These are phyloP conservation scores for Solanum clarkiae DNA, from an alignment of 257 asterid species.

Conservation along the genomic window DNA sequence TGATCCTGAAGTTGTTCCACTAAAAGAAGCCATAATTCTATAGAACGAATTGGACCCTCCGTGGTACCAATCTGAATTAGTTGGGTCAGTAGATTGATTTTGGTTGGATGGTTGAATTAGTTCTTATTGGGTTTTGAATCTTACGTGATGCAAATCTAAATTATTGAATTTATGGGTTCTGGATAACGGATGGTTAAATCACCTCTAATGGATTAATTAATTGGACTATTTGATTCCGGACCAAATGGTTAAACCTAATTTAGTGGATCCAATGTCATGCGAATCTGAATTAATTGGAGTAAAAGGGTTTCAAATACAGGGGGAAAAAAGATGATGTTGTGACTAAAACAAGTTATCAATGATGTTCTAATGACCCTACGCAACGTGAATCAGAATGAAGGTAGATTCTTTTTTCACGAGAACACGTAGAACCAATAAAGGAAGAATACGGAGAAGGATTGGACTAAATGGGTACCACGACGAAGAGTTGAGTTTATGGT, in stretches of 20 bases:
- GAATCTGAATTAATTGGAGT: not conserved
- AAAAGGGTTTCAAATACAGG: not conserved
- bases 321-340: not conserved
- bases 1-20: constrained; percentile 19
- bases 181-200: not conserved
- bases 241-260: not conserved
- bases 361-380: not conserved
- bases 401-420: constrained; percentile 1
- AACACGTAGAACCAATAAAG: constrained; percentile 37
- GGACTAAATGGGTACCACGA: constrained; percentile 29
- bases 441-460: constrained; percentile 29
- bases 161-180: not conserved
- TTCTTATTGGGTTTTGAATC: not conserved
- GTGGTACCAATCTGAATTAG: not conserved
- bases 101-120: not conserved
- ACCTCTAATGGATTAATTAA: not conserved
- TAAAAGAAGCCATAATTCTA: constrained; percentile 6
- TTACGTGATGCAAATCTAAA: not conserved
- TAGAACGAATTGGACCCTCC: not conserved
- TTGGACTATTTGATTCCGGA: not conserved
- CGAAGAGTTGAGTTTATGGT: constrained; percentile 26
- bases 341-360: not conserved
- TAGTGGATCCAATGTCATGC: not conserved
- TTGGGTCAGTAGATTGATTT: not conserved
- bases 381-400: not conserved